phyloP scores from a whole-genome alignment of 495 filamentous ascomycete genomes.

The Daldinia childiae region DNA sequence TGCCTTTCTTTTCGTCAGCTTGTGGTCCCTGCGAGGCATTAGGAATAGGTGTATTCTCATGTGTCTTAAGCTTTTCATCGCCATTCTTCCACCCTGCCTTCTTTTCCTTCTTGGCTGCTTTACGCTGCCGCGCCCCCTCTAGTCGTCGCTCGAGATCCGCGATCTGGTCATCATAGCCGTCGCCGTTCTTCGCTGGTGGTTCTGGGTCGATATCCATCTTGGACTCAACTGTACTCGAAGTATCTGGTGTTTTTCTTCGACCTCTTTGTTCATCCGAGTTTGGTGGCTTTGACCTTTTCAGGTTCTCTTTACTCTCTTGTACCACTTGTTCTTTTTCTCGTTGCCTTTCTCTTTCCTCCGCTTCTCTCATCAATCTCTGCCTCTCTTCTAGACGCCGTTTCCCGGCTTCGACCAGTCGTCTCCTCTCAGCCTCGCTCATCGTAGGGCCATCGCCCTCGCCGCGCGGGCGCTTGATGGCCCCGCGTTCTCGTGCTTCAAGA shows the following conservation, averaged over 20 bases:
- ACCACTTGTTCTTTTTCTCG: conserved; percentile 32
- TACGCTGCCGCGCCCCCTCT: conserved; percentile 48
- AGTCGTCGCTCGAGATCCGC: conserved; percentile 54
- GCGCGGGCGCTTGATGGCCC: conserved; percentile 40
- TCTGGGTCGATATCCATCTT: conserved; percentile 28
- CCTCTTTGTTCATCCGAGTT: conserved; percentile 2
- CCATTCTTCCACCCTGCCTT: conserved; percentile 45
- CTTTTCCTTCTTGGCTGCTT: conserved; percentile 41
- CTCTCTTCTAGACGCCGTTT: conserved; percentile 50
- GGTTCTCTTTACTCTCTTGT: conserved; percentile 8
- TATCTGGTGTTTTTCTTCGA: conserved; percentile 2
- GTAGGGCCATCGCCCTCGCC: conserved; percentile 39
- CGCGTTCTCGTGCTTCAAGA: conserved; percentile 47
- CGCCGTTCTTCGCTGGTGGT: conserved; percentile 16
- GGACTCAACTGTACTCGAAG: not conserved
- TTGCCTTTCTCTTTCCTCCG: conserved; percentile 51
- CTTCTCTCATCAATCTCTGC: conserved; percentile 50
- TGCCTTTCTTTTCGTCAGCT: conserved; percentile 46
- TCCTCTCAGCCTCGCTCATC: conserved; percentile 45
- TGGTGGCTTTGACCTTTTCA: not conserved
- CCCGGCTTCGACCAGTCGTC: conserved; percentile 52
- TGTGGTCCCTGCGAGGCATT: conserved; percentile 37
- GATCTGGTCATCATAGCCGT: conserved; percentile 49
- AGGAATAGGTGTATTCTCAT: conserved; percentile 31
- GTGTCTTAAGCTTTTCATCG: conserved; percentile 9